Base-by-base conservation (phyloP, 768 basidiomycete species). In the Mycena floridula region DNA sequence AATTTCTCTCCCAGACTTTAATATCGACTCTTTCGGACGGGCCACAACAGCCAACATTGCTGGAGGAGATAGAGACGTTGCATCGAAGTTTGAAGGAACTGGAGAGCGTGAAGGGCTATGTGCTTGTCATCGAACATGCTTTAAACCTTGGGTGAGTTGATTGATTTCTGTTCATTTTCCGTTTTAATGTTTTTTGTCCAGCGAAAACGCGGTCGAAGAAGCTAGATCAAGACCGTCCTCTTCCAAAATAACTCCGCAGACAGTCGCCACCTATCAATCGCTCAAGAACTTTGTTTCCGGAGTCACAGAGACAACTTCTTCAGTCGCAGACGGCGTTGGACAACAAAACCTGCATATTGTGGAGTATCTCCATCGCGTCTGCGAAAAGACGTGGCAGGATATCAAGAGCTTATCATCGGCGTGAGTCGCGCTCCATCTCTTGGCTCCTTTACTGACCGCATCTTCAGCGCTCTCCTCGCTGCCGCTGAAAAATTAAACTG, bases 41-140 rank as follows among this genome's bases (percentile, higher is more conserved):
- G 36, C 69, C 73, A 8, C 64, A 59, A n/a, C 53, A 63, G 35
- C 68, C 82, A 3, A 89, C 84, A 0, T 64, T 98, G 4, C 68
- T 95, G 8, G 86, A 92, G 60, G 85, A 89, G 37, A 70, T 97
- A 47, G 89, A 95, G 57, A 76, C 72, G 0, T 63, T 94, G 50
- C 89, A 94, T 55, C 70, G 81, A 37, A 80, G 77, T 55, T 55
- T 95, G 54, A 82, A 80, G 58, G 84, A 91, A 55, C 70, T 96
- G 28, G 74, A 88, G 54, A 77, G 76, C 47, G 79, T 92, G 18
- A 79, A 79, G 54, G 71, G 73, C 21, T 96, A 95, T 62, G 81
- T 88, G 8, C 77, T 79, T 40, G 68, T 92, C 12, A 68, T 93
- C 37, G 77, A 89, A 50, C 77, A 74, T 56, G 81, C 79, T 5